Base-by-base conservation (phyloP, 2,329 filamentous ascomycete genomes). In the Microcyclospora pomicola region DNA sequence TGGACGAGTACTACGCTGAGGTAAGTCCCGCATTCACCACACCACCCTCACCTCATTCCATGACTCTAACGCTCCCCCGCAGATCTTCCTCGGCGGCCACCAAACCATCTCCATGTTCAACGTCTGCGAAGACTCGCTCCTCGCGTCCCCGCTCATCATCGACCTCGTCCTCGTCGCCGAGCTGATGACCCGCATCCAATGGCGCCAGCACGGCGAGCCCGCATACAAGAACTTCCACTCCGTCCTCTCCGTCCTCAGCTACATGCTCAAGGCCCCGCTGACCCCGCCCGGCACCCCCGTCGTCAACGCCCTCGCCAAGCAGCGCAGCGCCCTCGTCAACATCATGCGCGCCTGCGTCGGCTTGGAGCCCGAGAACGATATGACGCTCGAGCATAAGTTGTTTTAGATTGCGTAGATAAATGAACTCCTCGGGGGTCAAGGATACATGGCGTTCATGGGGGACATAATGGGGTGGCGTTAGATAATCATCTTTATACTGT, bases 41-140 rank as follows among this genome's bases (percentile, higher is more conserved):
- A 15, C 5, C 35, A 15, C n/a, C 9, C 12, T 28, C 15, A 2
- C 9, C 29, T 9, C 30, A 31, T n/a, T 31, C 12, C 29, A 9
- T 27, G 9, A 15, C 14, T n/a, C 27, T 28, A 14, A 15, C 9
- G 31, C 5, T 24, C 15, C 14, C 19, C 16, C n/a, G 2, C 33
- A 46, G 72, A 96, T 98, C 65, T 98, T 98, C 75, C 75, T 96
- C 66, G 91, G 91, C 49, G 91, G 91, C 31, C 91, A 96, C 67
- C 91, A 98, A 71, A 96, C 86, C 53, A 98, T 98, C 60, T 88
- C 81, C 54, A 72, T 98, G 61, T 95, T 94, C 77, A 98, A 98
- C 63, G 87, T 96, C 53, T 98, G 91, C 69, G 91, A 98, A 67
- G 91, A 98, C 66, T 96, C 91, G 33, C 79, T 98, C 37, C 73